A percentile compares a stretch with the other conserved stretches of the same genome.
Conservation (phyloP, 169 alveolate genomes). For the Cyclospora cayetanensis region DNA sequence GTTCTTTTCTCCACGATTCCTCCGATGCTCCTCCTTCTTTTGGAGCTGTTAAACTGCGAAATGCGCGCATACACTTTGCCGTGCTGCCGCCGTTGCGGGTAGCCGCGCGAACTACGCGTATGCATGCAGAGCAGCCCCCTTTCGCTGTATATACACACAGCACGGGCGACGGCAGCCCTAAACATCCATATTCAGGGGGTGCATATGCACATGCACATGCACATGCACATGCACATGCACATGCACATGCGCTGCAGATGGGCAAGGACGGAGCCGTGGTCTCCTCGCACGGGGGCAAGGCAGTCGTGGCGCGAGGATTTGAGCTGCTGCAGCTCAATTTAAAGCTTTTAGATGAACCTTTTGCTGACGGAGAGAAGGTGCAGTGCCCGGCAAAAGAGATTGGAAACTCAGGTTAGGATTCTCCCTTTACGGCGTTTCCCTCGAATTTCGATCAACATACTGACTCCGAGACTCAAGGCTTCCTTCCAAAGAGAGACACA, state of each 20-base stretch:
- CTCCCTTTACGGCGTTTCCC: background rate
- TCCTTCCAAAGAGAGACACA: too few relatives aligned
- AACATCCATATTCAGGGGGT: background rate
- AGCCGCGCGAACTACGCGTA: too few relatives aligned
- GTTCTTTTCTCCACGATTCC: too few relatives aligned
- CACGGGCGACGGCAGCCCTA: too few relatives aligned
- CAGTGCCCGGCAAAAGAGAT: constrained; percentile 84
- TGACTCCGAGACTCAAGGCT: too few relatives aligned
- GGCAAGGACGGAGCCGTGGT: constrained; percentile 61
- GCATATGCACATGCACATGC: background rate
- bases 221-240: background rate
- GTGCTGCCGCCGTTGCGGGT: too few relatives aligned
- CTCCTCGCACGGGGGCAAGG: constrained; percentile 88
- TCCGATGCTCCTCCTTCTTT: too few relatives aligned
- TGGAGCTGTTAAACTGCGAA: too few relatives aligned
- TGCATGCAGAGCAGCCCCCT: too few relatives aligned
- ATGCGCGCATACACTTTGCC: too few relatives aligned
- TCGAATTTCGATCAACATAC: too few relatives aligned
- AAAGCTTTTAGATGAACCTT: constrained; percentile 78
- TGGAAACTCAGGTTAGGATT: constrained; percentile 84
- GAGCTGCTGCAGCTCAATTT: constrained; percentile 95
- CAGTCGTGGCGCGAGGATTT: constrained; percentile 93
- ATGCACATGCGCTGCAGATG: constrained; percentile 1
- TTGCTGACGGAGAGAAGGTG: constrained; percentile 81
- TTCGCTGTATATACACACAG: too few relatives aligned